Evolutionary conservation across 768 basidiomycete species (phyloP).

Genomic region (Suillus decipiens): DNA sequence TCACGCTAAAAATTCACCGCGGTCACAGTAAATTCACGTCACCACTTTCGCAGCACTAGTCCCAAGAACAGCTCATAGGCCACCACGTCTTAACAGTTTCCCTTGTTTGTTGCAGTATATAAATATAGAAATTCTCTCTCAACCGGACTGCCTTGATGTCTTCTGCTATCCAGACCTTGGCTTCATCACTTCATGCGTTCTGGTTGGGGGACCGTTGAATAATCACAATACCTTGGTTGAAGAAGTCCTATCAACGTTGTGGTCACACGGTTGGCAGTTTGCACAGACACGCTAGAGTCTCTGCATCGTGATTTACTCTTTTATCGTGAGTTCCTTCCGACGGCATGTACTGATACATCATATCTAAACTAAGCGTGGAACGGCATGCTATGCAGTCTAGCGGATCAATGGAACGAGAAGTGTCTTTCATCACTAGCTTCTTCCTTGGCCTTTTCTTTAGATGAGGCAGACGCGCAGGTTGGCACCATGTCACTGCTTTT

Average conservation of each 20-base stretch:
- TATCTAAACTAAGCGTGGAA: neutral
- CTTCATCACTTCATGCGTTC: neutral
- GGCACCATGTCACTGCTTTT: neutral
- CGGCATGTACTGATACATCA: neutral
- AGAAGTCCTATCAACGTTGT: neutral
- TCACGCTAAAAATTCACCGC: too few species aligned
- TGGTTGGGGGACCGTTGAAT: neutral
- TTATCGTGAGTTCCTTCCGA: neutral
- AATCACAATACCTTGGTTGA: neutral
- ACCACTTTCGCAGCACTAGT: too few species aligned
- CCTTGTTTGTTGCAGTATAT: too few species aligned
- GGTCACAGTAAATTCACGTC: too few species aligned
- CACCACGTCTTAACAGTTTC: too few species aligned
- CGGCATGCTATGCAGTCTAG: constrained; percentile 4
- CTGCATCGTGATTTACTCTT: neutral
- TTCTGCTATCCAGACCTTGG: neutral
- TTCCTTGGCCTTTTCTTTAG: neutral
- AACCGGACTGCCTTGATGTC: too few species aligned
- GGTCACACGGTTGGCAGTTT: neutral
- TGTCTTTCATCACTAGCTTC: neutral
- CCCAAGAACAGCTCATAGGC: too few species aligned
- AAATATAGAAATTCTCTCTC: too few species aligned
- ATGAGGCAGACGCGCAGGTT: neutral
- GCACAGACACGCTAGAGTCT: neutral
- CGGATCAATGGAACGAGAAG: constrained; percentile 4